These are phyloP conservation scores for Chrysochromulina tobinii DNA, from an alignment of 78 protist genomes.

Conservation along the genomic window DNA sequence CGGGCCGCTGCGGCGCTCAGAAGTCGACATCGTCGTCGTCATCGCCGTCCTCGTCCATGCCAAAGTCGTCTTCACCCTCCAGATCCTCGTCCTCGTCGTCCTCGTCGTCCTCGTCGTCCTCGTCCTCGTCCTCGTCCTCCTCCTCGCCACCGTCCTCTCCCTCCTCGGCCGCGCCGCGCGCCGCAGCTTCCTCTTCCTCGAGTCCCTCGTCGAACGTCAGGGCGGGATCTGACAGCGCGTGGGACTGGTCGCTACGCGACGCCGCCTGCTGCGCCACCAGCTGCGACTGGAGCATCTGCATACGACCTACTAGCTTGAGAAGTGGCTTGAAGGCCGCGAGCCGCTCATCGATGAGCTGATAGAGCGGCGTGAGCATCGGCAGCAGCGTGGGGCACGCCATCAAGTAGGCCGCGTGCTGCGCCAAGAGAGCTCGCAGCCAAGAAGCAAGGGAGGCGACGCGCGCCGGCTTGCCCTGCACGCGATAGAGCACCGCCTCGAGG, in stretches of 20 bases:
- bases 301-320: background rate
- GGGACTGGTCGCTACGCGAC: background rate
- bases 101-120: background rate
- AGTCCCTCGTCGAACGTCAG: background rate
- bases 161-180: background rate
- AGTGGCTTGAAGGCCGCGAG: slow-evolving; percentile 1
- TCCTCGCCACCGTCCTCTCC: background rate
- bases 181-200: background rate
- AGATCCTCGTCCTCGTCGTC: background rate
- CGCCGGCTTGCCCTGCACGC: slow-evolving; percentile 5
- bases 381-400: background rate
- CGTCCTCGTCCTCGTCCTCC: background rate
- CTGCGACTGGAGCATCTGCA: slow-evolving; percentile 1
- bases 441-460: background rate
- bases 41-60: background rate
- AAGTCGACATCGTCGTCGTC: background rate
- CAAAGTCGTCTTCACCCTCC: background rate
- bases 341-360: slow-evolving; percentile 1
- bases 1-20: background rate
- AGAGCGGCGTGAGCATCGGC: background rate
- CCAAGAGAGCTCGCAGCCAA: background rate
- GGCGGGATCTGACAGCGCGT: background rate
- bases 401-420: background rate
- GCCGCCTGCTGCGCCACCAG: background rate
- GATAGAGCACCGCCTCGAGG: background rate